phyloP scores from a whole-genome alignment of 2,329 filamentous ascomycete species.

The Allantophomopsis lycopodina region DNA sequence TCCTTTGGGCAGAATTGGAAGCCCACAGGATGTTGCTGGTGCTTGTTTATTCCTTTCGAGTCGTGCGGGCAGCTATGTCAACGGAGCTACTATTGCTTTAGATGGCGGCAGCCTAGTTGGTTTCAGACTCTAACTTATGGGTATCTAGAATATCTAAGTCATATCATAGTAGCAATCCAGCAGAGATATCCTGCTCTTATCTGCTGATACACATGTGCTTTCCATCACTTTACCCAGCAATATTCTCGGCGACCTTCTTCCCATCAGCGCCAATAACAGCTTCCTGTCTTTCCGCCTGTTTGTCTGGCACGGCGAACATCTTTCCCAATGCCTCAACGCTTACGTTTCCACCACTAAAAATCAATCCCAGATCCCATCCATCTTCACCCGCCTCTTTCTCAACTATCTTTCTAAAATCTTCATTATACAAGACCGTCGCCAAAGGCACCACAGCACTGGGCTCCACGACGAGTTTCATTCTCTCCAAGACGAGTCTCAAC shows the following conservation, averaged over 20 bases:
- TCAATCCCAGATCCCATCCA: slow-evolving; percentile 58
- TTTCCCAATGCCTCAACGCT: slow-evolving; percentile 36
- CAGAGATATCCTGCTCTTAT: background rate
- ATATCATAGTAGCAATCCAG: background rate
- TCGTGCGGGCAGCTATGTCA: slow-evolving; percentile 51
- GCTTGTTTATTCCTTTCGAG: slow-evolving; percentile 58
- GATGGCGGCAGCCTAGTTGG: slow-evolving; percentile 40
- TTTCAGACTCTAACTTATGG: slow-evolving; percentile 25
- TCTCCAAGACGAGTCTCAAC: slow-evolving; percentile 67
- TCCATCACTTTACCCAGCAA: slow-evolving; percentile 6
- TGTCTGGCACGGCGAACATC: slow-evolving; percentile 25
- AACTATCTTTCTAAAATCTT: slow-evolving; percentile 63
- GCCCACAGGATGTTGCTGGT: slow-evolving; percentile 55
- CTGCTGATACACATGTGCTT: background rate
- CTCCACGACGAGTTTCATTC: slow-evolving; percentile 85
- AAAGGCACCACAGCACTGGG: slow-evolving; percentile 76
- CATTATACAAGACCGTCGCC: slow-evolving; percentile 72
- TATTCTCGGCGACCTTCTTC: slow-evolving; percentile 9
- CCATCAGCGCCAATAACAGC: slow-evolving; percentile 7
- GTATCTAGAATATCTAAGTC: no score
- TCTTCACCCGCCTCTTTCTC: slow-evolving; percentile 54
- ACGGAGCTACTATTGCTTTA: slow-evolving; percentile 48
- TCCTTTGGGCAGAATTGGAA: slow-evolving; percentile 54
- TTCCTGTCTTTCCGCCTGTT: slow-evolving; percentile 5
- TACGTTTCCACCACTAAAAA: slow-evolving; percentile 48